Percentiles rank a stretch among this genome's conserved stretches.
phyloP scores from a whole-genome alignment of 305 asterid species.

The Solanum hybrid region DNA sequence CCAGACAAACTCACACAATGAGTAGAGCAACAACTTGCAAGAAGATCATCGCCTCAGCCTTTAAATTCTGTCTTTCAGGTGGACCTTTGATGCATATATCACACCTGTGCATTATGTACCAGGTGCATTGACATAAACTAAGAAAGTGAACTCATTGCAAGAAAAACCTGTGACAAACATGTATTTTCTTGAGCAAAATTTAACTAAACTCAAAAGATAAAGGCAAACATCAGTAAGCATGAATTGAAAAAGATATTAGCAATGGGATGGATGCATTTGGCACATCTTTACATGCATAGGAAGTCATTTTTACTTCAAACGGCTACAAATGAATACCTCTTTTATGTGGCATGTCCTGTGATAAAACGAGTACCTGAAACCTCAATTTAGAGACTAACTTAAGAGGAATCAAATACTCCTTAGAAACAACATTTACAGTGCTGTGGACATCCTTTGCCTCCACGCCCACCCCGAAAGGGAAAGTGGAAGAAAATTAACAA shows the following conservation, averaged over 20 bases:
- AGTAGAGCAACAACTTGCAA: slow-evolving; percentile 41
- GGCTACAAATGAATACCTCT: background rate
- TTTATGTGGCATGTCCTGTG: background rate
- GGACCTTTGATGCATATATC: slow-evolving; percentile 59
- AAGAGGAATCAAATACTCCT: background rate
- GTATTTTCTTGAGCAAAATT: background rate
- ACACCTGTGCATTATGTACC: slow-evolving; percentile 39
- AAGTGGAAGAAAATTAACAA: background rate
- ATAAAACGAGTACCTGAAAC: background rate
- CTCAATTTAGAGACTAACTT: background rate
- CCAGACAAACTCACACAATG: slow-evolving; percentile 34
- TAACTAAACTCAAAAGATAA: background rate
- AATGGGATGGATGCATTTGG: background rate
- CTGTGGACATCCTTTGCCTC: background rate
- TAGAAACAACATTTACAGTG: background rate
- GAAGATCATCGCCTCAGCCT: slow-evolving; percentile 38
- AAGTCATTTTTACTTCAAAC: background rate
- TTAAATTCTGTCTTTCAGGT: slow-evolving; percentile 50
- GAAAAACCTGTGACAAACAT: background rate
- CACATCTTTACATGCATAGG: background rate
- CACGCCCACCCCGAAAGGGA: background rate
- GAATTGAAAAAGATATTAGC: background rate
- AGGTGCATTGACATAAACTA: background rate
- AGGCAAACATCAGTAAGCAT: background rate
- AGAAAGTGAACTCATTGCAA: background rate